These are phyloP conservation scores for Sugiyamaella boreocaroliniensis DNA, from an alignment of 805 yeast species.

Conservation along the genomic window DNA sequence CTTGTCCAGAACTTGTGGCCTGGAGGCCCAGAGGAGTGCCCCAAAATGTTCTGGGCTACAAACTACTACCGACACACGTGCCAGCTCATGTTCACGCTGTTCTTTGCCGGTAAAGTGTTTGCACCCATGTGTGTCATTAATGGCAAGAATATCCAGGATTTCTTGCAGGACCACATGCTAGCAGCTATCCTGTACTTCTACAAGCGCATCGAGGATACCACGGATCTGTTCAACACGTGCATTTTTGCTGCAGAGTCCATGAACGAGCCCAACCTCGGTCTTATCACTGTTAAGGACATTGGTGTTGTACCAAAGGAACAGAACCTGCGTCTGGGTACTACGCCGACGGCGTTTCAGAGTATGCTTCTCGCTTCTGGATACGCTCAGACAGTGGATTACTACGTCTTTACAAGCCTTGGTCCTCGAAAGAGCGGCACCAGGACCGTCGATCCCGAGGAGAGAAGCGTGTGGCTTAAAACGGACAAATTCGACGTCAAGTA, in stretches of 20 bases:
- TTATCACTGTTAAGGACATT: constrained; percentile 56
- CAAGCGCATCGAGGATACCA: constrained; percentile 38
- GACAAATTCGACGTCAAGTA: constrained; percentile 50
- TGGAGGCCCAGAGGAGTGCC: constrained; percentile 51
- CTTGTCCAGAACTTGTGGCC: constrained; percentile 54
- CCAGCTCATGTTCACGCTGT: constrained; percentile 79
- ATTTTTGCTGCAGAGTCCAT: constrained; percentile 71
- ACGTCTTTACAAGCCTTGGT: constrained; percentile 67
- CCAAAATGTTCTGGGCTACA: constrained; percentile 90
- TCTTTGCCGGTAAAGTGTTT: constrained; percentile 68
- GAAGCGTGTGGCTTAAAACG: constrained; percentile 53
- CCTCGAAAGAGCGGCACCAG: constrained; percentile 57
- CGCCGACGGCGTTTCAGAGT: constrained; percentile 75
- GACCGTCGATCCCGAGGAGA: constrained; percentile 59
- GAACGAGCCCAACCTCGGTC: constrained; percentile 80
- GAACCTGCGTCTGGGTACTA: constrained; percentile 66
- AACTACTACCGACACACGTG: constrained; percentile 71
- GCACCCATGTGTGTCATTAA: constrained; percentile 71
- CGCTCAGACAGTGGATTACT: constrained; percentile 59
- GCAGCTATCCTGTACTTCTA: constrained; percentile 46
- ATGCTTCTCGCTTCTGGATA: constrained; percentile 75
- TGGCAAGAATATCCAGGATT: constrained; percentile 71
- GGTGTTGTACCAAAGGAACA: constrained; percentile 46
- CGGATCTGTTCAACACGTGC: constrained; percentile 34
- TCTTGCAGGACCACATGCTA: constrained; percentile 56